Evolutionary conservation across 2,329 filamentous ascomycete species (phyloP).

Genomic region (Chaetomiaceae sp.): DNA sequence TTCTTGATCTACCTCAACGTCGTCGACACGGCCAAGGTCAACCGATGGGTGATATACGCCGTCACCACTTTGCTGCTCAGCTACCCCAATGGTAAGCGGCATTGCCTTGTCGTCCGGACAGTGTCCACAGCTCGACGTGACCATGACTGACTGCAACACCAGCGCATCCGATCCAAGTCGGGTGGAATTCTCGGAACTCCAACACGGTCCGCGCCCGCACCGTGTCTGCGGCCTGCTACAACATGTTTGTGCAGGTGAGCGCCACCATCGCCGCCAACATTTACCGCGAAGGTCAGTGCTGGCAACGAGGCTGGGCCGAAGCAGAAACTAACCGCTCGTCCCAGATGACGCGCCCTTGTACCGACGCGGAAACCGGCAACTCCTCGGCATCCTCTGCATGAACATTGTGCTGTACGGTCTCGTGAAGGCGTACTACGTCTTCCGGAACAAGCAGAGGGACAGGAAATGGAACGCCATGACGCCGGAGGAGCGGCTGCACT

Average conservation of each 20-base stretch:
- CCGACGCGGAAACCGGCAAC: conserved; percentile 48
- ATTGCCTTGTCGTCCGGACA: neutral
- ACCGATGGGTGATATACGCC: conserved; percentile 40
- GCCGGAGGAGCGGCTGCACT: conserved; percentile 28
- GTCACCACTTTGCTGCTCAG: conserved; percentile 40
- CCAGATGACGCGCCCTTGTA: conserved; percentile 44
- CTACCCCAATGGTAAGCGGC: conserved; percentile 37
- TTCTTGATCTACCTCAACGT: conserved; percentile 50
- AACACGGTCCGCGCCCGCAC: conserved; percentile 58
- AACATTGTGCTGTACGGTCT: conserved; percentile 31
- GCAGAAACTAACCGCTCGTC: neutral
- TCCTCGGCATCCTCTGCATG: conserved; percentile 40
- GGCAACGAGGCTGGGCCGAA: neutral
- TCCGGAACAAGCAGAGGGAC: conserved; percentile 31
- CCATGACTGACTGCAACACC: conserved; percentile 5
- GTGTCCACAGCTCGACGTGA: conserved; percentile 1
- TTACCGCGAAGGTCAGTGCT: conserved; percentile 29
- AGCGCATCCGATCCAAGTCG: conserved; percentile 46
- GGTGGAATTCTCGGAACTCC: conserved; percentile 52
- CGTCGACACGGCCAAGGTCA: conserved; percentile 35
- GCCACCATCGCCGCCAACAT: conserved; percentile 40
- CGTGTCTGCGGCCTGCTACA: conserved; percentile 61
- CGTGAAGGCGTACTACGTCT: conserved; percentile 34
- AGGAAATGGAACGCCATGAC: conserved; percentile 31
- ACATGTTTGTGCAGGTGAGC: conserved; percentile 47